Evolutionary conservation across 1,284 basidiomycete species (phyloP).

Genomic region (Tylopilus sp.): DNA sequence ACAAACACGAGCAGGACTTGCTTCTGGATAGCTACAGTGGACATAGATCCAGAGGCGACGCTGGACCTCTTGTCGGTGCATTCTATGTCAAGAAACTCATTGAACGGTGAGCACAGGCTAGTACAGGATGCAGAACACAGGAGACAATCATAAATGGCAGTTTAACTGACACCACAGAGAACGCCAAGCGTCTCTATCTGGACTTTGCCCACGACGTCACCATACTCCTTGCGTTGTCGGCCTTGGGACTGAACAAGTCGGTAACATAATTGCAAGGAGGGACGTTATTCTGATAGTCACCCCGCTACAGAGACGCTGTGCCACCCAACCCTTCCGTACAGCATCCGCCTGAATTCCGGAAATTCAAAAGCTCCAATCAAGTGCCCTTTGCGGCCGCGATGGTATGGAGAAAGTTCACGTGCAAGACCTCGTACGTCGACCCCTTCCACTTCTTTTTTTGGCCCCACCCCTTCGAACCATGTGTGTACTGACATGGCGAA

Average conservation of each 20-base stretch:
- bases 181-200: slow-evolving; percentile 37
- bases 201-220: slow-evolving; percentile 49
- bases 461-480: too few relatives aligned
- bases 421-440: slow-evolving; percentile 32
- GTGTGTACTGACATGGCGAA: not conserved
- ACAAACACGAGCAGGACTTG: slow-evolving; percentile 41
- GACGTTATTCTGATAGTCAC: not conserved
- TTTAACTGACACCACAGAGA: slow-evolving; percentile 35
- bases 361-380: slow-evolving; percentile 36
- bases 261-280: not conserved
- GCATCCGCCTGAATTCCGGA: slow-evolving; percentile 30
- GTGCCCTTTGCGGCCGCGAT: slow-evolving; percentile 42
- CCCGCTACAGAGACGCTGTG: slow-evolving; percentile 29
- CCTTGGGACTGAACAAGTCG: slow-evolving; percentile 41
- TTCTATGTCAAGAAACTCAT: slow-evolving; percentile 43
- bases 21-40: slow-evolving; percentile 41
- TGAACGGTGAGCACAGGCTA: slow-evolving; percentile 31
- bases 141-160: slow-evolving; percentile 16
- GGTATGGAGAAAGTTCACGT: slow-evolving; percentile 46
- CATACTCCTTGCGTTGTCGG: slow-evolving; percentile 42
- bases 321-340: slow-evolving; percentile 27
- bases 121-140: not conserved
- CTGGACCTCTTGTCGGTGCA: slow-evolving; percentile 40
- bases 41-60: slow-evolving; percentile 33
- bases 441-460: too few relatives aligned